A percentile compares a stretch with the other conserved stretches of the same genome.
Evolutionary conservation across 768 basidiomycete genomes (phyloP).

Genomic region (Phanerochaete carnosa): DNA sequence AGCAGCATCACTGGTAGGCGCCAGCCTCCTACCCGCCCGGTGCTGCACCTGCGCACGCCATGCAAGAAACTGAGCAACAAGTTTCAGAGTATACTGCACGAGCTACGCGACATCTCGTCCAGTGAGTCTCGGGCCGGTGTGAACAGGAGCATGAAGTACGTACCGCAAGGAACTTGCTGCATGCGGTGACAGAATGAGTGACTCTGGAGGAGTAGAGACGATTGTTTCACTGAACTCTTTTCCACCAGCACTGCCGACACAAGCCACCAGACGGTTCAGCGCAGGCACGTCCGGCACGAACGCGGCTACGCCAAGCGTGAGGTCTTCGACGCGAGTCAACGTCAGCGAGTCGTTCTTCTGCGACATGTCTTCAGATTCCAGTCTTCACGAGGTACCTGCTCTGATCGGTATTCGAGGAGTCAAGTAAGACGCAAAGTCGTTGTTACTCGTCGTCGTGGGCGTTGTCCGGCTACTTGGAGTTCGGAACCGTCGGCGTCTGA

Average conservation of each 20-base stretch:
- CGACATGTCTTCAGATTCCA: constrained; percentile 49
- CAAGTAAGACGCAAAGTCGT: background rate
- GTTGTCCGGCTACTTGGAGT: background rate
- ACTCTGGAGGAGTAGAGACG: background rate
- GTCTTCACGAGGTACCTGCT: background rate
- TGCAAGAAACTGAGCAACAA: constrained; percentile 62
- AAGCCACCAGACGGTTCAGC: constrained; percentile 71
- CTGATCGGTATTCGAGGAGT: background rate
- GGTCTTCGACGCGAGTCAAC: constrained; percentile 55
- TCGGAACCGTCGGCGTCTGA: background rate
- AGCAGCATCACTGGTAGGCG: constrained; percentile 53
- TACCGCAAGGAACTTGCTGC: constrained; percentile 1
- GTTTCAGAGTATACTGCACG: constrained; percentile 69
- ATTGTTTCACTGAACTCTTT: constrained; percentile 57
- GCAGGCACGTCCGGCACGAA: constrained; percentile 56
- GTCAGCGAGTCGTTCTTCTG: constrained; percentile 42
- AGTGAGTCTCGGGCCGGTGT: background rate
- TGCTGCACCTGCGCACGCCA: constrained; percentile 69
- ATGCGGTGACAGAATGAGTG: background rate
- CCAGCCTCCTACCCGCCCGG: constrained; percentile 52
- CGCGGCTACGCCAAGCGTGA: constrained; percentile 61
- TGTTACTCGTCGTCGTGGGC: background rate
- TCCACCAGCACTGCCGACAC: constrained; percentile 80
- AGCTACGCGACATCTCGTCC: constrained; percentile 39
- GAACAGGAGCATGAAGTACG: background rate